Conservation (phyloP, 2,329 filamentous ascomycete genomes). For the Aureobasidium musti region DNA sequence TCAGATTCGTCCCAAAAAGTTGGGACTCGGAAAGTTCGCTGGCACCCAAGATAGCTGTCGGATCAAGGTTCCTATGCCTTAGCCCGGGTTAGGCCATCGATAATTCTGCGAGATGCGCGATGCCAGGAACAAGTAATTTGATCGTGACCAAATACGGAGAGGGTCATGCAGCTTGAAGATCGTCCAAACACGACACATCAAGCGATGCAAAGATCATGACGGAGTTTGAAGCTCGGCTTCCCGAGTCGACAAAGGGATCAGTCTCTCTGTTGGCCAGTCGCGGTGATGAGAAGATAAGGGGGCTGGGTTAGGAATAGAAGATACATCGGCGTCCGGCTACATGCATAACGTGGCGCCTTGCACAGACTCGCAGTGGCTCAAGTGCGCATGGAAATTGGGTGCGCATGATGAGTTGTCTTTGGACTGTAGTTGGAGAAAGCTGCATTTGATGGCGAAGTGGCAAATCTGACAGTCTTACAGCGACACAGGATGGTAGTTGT, state of each 20-base stretch:
- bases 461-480: slow-evolving; percentile 14
- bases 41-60: slow-evolving; percentile 22
- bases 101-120: slow-evolving; percentile 27
- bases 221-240: slow-evolving; percentile 3
- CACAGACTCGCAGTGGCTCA: slow-evolving; percentile 21
- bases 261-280: slow-evolving; percentile 22
- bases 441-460: slow-evolving; percentile 6
- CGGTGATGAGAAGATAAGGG: slow-evolving; percentile 15
- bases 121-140: slow-evolving; percentile 31
- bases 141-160: slow-evolving; percentile 20
- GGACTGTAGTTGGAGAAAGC: slow-evolving; percentile 9
- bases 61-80: slow-evolving; percentile 25
- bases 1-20: slow-evolving; percentile 15
- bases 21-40: slow-evolving; percentile 21
- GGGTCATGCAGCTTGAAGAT: slow-evolving; percentile 26
- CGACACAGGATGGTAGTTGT: background rate
- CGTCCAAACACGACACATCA: slow-evolving; percentile 26
- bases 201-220: slow-evolving; percentile 26
- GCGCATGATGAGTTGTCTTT: slow-evolving; percentile 23
- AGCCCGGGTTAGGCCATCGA: slow-evolving; percentile 22
- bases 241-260: slow-evolving; percentile 18
- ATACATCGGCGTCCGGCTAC: slow-evolving; percentile 23
- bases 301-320: slow-evolving; percentile 25
- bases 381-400: slow-evolving; percentile 3
- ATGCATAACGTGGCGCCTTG: slow-evolving; percentile 27